Evolutionary conservation across 116 monocot species (phyloP).

Genomic region (Iris pallida): DNA sequence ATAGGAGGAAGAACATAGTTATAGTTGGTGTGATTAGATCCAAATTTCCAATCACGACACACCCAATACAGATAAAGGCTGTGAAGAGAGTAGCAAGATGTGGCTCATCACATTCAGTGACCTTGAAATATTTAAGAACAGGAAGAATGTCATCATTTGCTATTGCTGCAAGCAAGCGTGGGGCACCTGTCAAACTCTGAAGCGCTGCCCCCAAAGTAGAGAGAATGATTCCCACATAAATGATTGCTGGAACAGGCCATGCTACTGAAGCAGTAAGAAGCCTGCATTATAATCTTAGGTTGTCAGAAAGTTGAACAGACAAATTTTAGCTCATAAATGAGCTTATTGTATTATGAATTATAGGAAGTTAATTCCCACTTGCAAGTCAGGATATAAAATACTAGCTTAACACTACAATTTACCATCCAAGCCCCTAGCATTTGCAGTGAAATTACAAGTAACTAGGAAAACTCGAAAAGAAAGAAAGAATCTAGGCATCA

Average conservation of each 20-base stretch:
- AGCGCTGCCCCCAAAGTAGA: constrained; percentile 94
- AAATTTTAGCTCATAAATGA: too few relatives aligned
- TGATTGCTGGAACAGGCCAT: constrained; percentile 83
- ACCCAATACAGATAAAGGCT: constrained; percentile 75
- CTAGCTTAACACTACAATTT: too few relatives aligned
- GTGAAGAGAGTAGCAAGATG: constrained; percentile 87
- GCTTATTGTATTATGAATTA: too few relatives aligned
- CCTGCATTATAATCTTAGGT: constrained; percentile 27
- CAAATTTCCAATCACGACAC: constrained; percentile 91
- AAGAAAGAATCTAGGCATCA: too few relatives aligned
- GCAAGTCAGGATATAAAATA: too few relatives aligned
- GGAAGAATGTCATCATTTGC: constrained; percentile 99
- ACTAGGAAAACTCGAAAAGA: too few relatives aligned
- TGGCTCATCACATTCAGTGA: constrained; percentile 72
- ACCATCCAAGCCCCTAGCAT: too few relatives aligned
- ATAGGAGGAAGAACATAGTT: constrained; percentile 95
- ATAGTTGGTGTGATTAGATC: constrained; percentile 94
- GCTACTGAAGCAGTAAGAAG: constrained; percentile 89
- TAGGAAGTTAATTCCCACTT: too few relatives aligned
- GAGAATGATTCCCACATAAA: constrained; percentile 89
- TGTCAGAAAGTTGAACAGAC: constrained; percentile 1
- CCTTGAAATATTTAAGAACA: constrained; percentile 84
- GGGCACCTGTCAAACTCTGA: constrained; percentile 89
- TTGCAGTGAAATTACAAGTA: too few relatives aligned
- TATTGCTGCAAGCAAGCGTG: constrained; percentile 90